Evolutionary conservation across 2,329 filamentous ascomycete genomes (phyloP).

Genomic region (Polychaeton citri): DNA sequence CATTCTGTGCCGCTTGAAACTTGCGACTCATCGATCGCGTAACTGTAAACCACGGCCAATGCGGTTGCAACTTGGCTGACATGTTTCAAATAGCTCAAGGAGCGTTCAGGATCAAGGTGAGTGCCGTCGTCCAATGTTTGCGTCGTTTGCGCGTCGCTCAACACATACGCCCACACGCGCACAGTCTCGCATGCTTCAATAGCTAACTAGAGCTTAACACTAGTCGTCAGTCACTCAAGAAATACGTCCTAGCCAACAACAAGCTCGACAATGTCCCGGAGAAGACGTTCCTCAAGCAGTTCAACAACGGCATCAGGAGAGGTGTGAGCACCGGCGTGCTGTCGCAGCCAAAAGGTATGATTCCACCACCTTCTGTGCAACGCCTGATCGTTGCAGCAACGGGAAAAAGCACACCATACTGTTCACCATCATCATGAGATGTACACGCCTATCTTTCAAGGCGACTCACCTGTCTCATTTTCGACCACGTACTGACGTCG

Average conservation of each 20-base stretch:
- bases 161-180: conserved; percentile 1
- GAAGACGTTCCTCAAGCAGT: conserved; percentile 54
- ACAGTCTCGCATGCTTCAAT: conserved; percentile 17
- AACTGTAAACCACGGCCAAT: not conserved
- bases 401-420: conserved; percentile 3
- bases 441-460: not conserved
- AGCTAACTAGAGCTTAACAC: conserved; percentile 6
- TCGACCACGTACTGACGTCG: conserved; percentile 10
- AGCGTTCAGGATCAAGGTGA: conserved; percentile 57
- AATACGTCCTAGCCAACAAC: conserved; percentile 62
- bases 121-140: too few relatives aligned
- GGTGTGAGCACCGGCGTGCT: conserved; percentile 83
- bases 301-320: conserved; percentile 71
- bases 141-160: not conserved
- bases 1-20: not conserved
- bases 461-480: not conserved
- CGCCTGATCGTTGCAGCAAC: conserved; percentile 3
- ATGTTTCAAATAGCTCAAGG: conserved; percentile 47
- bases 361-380: conserved; percentile 11
- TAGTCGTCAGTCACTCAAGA: conserved; percentile 61
- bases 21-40: not conserved
- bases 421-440: conserved; percentile 2
- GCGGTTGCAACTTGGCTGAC: conserved; percentile 30
- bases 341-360: conserved; percentile 77
- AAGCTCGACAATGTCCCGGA: conserved; percentile 41